Conservation (phyloP, 306 rosid genomes). For the Dalbergia cultrata region DNA sequence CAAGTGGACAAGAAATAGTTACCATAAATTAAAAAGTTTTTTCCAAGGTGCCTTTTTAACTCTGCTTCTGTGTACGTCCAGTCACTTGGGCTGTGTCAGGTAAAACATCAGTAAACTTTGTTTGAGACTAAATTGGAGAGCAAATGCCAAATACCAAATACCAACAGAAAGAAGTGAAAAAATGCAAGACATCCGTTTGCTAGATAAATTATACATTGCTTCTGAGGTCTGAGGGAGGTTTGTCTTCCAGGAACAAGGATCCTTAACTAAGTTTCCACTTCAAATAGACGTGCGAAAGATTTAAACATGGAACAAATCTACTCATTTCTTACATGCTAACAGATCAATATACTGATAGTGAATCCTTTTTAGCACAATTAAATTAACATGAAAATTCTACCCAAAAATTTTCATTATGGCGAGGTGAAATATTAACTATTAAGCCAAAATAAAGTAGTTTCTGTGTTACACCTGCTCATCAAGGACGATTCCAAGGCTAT, state of each 20-base stretch:
- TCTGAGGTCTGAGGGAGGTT: constrained; percentile 5
- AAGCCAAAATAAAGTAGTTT: too few species aligned
- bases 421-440: too few species aligned
- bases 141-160: not conserved
- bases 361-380: too few species aligned
- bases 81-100: constrained; percentile 81
- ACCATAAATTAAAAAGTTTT: constrained; percentile 83
- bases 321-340: constrained; percentile 1
- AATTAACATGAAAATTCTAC: too few species aligned
- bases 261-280: not conserved
- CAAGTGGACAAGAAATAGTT: constrained; percentile 36
- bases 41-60: constrained; percentile 80
- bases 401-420: too few species aligned
- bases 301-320: constrained; percentile 10
- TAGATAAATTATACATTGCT: not conserved
- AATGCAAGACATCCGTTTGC: not conserved
- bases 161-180: constrained; percentile 27
- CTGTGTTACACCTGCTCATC: too few species aligned
- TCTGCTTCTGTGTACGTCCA: constrained; percentile 93
- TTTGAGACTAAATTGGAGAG: constrained; percentile 21
- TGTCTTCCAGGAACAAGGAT: constrained; percentile 9
- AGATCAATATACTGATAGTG: not conserved
- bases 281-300: not conserved
- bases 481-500: too few species aligned
- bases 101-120: constrained; percentile 49